These are phyloP conservation scores for Xanthoconium separans DNA, from an alignment of 1,284 basidiomycete genomes.

Conservation along the genomic window DNA sequence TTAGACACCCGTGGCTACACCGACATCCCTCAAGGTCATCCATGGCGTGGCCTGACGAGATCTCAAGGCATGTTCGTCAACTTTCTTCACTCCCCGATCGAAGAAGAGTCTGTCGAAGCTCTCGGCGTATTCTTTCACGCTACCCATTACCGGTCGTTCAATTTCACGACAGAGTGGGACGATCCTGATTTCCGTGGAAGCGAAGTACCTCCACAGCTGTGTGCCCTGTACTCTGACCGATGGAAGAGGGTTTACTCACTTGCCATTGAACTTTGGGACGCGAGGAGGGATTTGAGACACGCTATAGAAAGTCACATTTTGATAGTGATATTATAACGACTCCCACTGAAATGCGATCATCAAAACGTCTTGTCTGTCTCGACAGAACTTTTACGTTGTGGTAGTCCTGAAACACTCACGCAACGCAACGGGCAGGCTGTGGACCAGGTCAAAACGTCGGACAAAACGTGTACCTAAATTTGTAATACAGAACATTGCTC, in stretches of 20 bases:
- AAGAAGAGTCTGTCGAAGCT: slow-evolving; percentile 14
- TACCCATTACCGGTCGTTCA: slow-evolving; percentile 4
- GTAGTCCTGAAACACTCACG: no score
- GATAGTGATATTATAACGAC: no score
- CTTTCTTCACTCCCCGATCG: slow-evolving; percentile 8
- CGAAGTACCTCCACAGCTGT: not conserved
- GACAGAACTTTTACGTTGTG: no score
- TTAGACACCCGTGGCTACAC: slow-evolving; percentile 15
- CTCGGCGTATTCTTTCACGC: slow-evolving; percentile 17
- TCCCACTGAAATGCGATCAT: no score
- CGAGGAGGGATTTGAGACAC: slow-evolving; percentile 6
- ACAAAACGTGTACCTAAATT: no score
- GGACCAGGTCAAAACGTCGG: no score
- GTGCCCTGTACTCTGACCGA: slow-evolving; percentile 1
- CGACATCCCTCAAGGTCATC: slow-evolving; percentile 8
- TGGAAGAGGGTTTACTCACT: slow-evolving; percentile 3
- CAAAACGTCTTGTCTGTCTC: no score
- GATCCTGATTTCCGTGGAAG: not conserved
- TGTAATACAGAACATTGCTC: no score
- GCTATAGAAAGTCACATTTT: not conserved
- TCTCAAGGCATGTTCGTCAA: not conserved
- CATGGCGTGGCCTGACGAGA: slow-evolving; percentile 14
- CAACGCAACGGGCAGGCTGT: no score
- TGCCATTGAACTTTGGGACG: slow-evolving; percentile 3
- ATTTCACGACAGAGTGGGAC: slow-evolving; percentile 3